Base-by-base conservation (phyloP, 192 early-diverging fungal genomes). In the Dissophora ornata region DNA sequence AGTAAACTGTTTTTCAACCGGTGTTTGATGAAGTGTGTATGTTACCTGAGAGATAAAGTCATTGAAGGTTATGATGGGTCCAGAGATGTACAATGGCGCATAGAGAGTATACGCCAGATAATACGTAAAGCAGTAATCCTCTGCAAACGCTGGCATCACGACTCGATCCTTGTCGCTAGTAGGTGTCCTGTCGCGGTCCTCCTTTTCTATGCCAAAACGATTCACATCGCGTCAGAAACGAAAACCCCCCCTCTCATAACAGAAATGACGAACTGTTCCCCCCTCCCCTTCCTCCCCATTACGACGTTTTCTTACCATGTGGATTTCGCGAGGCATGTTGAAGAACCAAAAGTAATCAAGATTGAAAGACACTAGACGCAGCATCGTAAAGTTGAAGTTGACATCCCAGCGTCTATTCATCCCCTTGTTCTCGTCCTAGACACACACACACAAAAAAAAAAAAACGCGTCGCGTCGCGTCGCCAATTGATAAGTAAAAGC, bases 41-140 rank as follows among this genome's bases (percentile, higher is more conserved):
- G n/a, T 54, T 74, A 91, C 85, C 83, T 98, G 96, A 56, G 88
- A 86, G 2, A 94, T 83, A 82, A 95, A 97, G 73, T 93, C 89
- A 79, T 98, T 99, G 82, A 92, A 99, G 7, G 96, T 91, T 46
- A 98, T 92, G 42, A 99, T 96, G 19, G 97, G 97, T 4, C 97
- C 97, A 25, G 95, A 92, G 42, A 98, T 67, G 79, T 95, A 99
- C 42, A 99, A 83, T 5, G 97, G 97, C n/a, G 91, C 88, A 61
- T 99, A 99, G 19, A 93, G 49, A 9, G 92, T 71, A 71, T 96
- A 98, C 0, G 90, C 82, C 56, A 92, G 80, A 70, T 92, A 99
- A 77, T 92, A 89, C 54, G 84, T 65, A 45, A 93, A 85, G 44
- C 89, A 90, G 80, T 97, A 99, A 50, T 97, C 93, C 3, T 62